Evolutionary conservation across 495 filamentous ascomycete genomes (phyloP), one percentile per base, ranked within the genome.

Genomic region (Xylaria curta): DNA sequence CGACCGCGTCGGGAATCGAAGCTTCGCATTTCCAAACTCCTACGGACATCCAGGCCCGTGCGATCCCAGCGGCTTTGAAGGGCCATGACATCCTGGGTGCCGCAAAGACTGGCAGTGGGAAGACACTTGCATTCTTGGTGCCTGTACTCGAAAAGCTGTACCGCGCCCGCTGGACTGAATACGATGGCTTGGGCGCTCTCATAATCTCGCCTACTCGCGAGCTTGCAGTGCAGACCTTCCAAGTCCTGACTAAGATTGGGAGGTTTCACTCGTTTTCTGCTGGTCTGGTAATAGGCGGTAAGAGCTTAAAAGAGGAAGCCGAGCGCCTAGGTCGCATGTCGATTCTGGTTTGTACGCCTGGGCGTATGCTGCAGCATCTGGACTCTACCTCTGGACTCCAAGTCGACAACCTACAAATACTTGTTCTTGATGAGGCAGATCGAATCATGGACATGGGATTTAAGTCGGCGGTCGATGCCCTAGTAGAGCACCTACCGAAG

Each of bases 401-500:
- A 66, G 91, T 96, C 49, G 91, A 93, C 74, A 97, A 96, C 80
- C 76, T 99, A 64, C 92, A 97, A 80, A 92, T 98, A 79, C 85
- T 99, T 38, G 96, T 98, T 5, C 85, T 99, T 71, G 96, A 99
- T 75, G 96, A 99, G 78, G 96, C 96, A 4, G 96, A 99, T 78
- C 88, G 96, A 40, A 98, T 98, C 74, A 88, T 99, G 86, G 96
- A 99, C 79, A 97, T 98, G 94, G 96, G 96, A 13, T 99, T 99
- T 79, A 92, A 97, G 79, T 85, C 87, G 17, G 92, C 93, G 0
- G 89, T 99, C 17, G 96, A 99, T 81, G 96, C 96, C 4, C 95
- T 99, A 51, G 81, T 99, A 42, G 94, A 96, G 65, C 95, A 98
- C 80, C 86, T 99, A 0, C 96, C 96, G 2, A 91, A 90, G 75